Base-by-base conservation (phyloP, 345 rosid species). In the Citrus cavaleriei region DNA sequence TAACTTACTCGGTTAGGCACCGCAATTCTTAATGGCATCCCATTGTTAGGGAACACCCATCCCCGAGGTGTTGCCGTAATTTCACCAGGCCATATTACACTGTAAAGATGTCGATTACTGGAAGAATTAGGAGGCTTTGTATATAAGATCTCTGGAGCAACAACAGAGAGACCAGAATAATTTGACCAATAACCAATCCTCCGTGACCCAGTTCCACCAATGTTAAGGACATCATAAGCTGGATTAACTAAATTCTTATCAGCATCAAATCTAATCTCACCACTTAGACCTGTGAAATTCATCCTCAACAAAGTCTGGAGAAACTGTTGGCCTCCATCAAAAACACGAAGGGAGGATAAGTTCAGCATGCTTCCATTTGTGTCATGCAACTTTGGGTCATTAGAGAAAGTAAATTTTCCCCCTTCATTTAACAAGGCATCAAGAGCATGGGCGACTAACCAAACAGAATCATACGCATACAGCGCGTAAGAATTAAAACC, bases 181-280 rank as follows among this genome's bases (percentile, higher is more conserved):
- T 92, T 89, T 34, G 98, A 90, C 99, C 99, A 95, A 79, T 88
- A 95, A 59, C 98, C 99, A n/a, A 95, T 86, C 81, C 92, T 90
- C 12, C 84, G 92, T 35, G 80, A 73, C 66, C 87, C 92, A 3
- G 89, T 89, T 27, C 94, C 90, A 7, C 79, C 91, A 16, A 95
- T 84, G 82, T 95, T 95, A 66, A 93, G 91, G 63, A 95, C 70
- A 70, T 95, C 96, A 75, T 84, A 89, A 10, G 98, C 98, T 9
- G 97, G 92, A 79, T 75, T 87, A 81, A 89, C 72, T 46, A 92
- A 83, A 87, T 91, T 84, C 82, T 73, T 89, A 30, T 93, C 94
- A 3, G 79, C 32, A 86, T 86, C 87, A 72, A 88, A 95, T 72
- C 82, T 86, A 68, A 95, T 74, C 80, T 88, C 72, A 60, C 98